Evolutionary conservation across 306 rosid species (phyloP).

Genomic region (Cyclanthera cordifolia): DNA sequence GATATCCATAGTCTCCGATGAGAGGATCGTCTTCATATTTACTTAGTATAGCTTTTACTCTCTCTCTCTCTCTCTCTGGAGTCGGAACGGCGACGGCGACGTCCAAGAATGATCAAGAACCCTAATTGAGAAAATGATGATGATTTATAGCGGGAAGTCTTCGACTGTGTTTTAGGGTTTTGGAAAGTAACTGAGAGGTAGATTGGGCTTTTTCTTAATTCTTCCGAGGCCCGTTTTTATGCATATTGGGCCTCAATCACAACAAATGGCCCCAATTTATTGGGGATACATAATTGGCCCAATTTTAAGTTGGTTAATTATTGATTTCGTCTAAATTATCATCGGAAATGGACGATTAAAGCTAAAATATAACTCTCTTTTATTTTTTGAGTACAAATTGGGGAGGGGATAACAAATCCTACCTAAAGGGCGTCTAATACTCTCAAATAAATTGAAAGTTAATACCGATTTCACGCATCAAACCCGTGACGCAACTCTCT

Average conservation of each 20-base stretch:
- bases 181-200: neutral
- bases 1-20: constrained; percentile 68
- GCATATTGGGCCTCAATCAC: neutral
- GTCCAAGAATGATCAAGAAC: neutral
- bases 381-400: no score
- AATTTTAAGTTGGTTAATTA: no score
- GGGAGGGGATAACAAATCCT: no score
- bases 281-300: no score
- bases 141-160: neutral
- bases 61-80: neutral
- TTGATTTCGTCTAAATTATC: no score
- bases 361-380: no score
- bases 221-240: neutral
- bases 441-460: no score
- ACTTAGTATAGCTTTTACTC: neutral
- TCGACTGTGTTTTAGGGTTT: neutral
- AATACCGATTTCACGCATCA: no score
- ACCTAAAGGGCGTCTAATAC: no score
- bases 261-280: neutral
- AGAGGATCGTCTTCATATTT: constrained; percentile 61
- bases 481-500: no score
- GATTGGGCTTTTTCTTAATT: neutral
- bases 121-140: neutral
- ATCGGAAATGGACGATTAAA: no score
- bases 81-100: neutral